These are phyloP conservation scores for Spinellus fusiger DNA, from an alignment of 192 early-diverging fungal species.

Conservation along the genomic window DNA sequence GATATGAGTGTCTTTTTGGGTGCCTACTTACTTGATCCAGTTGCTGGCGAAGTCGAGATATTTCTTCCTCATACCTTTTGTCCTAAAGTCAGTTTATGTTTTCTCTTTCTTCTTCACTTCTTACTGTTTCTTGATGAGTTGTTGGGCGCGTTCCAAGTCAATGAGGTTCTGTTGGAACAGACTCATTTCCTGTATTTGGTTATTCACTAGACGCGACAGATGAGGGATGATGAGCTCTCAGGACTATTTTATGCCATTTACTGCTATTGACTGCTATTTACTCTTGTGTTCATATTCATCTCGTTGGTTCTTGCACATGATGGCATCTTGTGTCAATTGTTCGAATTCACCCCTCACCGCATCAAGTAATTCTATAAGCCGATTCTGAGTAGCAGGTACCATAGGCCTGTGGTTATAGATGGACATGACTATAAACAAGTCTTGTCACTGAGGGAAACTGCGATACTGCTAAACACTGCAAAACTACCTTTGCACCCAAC, in stretches of 20 bases:
- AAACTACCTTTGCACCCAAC: too few relatives aligned
- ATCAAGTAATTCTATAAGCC: conserved; percentile 77
- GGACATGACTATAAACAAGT: too few relatives aligned
- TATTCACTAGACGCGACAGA: conserved; percentile 43
- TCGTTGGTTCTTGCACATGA: conserved; percentile 63
- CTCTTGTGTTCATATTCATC: conserved; percentile 88
- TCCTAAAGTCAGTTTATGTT: too few relatives aligned
- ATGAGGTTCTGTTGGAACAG: conserved; percentile 69
- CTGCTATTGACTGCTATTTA: conserved; percentile 46
- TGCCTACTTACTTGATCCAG: conserved; percentile 54
- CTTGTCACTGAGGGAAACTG: too few relatives aligned
- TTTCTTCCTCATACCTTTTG: conserved; percentile 84
- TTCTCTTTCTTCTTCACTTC: too few relatives aligned
- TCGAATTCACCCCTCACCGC: conserved; percentile 79
- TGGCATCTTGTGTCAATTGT: conserved; percentile 66
- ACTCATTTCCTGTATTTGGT: conserved; percentile 77
- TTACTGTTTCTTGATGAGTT: conserved; percentile 75
- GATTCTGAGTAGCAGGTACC: conserved; percentile 58
- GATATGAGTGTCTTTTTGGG: not conserved
- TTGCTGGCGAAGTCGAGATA: conserved; percentile 74
- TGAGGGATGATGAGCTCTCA: not conserved
- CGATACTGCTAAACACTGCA: too few relatives aligned
- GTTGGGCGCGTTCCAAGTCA: conserved; percentile 81
- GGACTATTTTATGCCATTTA: not conserved
- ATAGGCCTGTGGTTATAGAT: conserved; percentile 76